Evolutionary conservation across 2,329 filamentous ascomycete species (phyloP), one percentile per base, ranked within the genome.

Genomic region (Fusarium lateritium): DNA sequence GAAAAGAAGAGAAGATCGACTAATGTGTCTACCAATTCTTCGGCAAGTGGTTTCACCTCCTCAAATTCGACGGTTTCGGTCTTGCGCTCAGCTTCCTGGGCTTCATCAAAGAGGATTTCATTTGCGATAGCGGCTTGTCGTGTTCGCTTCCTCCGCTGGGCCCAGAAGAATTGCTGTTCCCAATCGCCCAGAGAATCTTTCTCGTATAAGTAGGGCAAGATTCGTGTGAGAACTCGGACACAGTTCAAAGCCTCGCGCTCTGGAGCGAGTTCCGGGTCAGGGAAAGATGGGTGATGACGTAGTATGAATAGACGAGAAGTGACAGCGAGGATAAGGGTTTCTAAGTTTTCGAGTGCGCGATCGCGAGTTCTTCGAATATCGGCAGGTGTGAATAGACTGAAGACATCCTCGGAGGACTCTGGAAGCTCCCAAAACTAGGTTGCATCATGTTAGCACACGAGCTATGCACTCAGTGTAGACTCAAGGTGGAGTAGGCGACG

Each of bases 91-190:
- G 86, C 85, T 68, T 84, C 82, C 55, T 89, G 84, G 3, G 87
- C 87, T 76, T 92, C 94, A 76, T 97, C 94, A 75, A 97, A 97
- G 24, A 97, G 84, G 21, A 97, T 88, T 79, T 97, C 93, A 50
- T 88, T 88, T 39, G 89, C 86, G 51, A 93, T 85, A 66, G 86
- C 84, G 10, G 88, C 84, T 71, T 87, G 90, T 59, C 90, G 88
- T 40, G 89, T 93, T 78, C 87, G 89, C 81, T 91, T 94, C 79
- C 88, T 88, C 71, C 94, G 86, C 46, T 87, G 84, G 2, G 88
- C 86, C 96, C 96, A 98, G 77, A 99, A 98, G 85, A 99, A 97
- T 65, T 87, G 89, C 67, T 97, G 91, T 76, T 98, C 94, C 96
- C 96, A 99, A 70, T 85, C 80, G 65, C 91, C 88, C 51, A 99